Base-by-base conservation (phyloP, 768 basidiomycete species). In the Collybia sordida region DNA sequence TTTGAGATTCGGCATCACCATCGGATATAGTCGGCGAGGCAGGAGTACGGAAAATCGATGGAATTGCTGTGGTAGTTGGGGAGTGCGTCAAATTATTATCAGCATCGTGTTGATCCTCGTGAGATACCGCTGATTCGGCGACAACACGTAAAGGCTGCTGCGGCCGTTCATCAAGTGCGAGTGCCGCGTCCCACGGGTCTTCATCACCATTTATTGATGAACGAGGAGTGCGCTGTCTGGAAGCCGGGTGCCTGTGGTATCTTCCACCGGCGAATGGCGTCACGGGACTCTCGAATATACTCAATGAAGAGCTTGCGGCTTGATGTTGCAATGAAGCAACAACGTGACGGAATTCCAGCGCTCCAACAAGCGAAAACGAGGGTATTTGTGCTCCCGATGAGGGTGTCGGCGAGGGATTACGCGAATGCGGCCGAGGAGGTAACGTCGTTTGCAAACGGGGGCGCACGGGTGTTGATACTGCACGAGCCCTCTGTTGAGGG, bases 291-390 rank as follows among this genome's bases (percentile, higher is more conserved):
- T 89, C 87, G 55, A 92, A 92, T 3, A 83, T 71, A 51, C 67
- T 75, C 42, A 91, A 70, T 0, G 82, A 78, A 0, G 79, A 68
- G 0, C 73, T 73, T 2, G 81, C 77, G 8, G 86, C 85, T 59
- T 94, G 83, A 42, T 76, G 75, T 54, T 84, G 82, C 19, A 99
- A 74, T 0, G 88, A 85, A 9, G 88, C 78, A 18, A 99, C 88
- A 19, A 98, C 89, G 51, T 94, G 87, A 15, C 94, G 80, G 69
- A 99, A 99, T 67, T 99, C 97, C 38, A 99, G 80, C 0, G 97
- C 97, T 7, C 96, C 93, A 4, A 98, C 81, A 1, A 99, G 80
- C 2, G 96, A 98, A 59, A 93, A 93, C 0, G 88, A 90, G 2
- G 88, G 89, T 68, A 92, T 79, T 52, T 82, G 80, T 8, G 68